Evolutionary conservation across 177 flowering plant species (phyloP), one percentile per base, ranked within the genome.

Genomic region (Telopea speciosissima): DNA sequence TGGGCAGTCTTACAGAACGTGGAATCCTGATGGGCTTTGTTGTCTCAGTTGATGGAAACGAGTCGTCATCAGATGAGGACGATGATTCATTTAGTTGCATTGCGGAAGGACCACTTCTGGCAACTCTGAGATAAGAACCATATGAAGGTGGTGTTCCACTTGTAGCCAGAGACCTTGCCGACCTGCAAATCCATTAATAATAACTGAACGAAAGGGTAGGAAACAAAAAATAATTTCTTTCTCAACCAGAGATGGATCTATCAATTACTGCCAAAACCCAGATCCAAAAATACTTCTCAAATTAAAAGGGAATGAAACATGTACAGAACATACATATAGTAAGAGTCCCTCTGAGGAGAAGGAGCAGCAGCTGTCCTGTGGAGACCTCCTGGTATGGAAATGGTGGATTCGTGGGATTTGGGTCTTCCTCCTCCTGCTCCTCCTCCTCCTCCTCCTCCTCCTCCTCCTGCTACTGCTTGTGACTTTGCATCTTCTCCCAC

Each of bases 91-190:
- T 71, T 31, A 82, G 77, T n/a, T 75, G 64, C 72, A 84, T 33
- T 1, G 86, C 84, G 19, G 97, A 81, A 25, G 97, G 97, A 49
- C 96, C 95, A 81, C 96, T 94, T 73, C 77, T 77, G 0, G 93
- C 83, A 17, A 66, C 70, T 74, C 86, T 71, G 13, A 90, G 82
- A 80, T 84, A 86, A 24, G 90, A 86, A 26, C 91, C 80, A 36
- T 36, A 72, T 75, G 0, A 36, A 3, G 96, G 88, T 6, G 99
- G 99, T n/a, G 99, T 90, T 5, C 75, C 78, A 79, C 97, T 92
- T 1, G 89, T 84, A 14, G 97, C 96, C 80, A 95, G 36, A 10
- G 97, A 95, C 79, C 99, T 84, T 31, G 97, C 97, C 40, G 97
- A 94, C 80, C 98, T 93, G 91, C 63, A 54, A 44, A 63, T 12